A percentile compares a stretch with the other conserved stretches of the same genome.
phyloP scores from a whole-genome alignment of 371 early-diverging fungal species.

The Haplosporangium sp. region DNA sequence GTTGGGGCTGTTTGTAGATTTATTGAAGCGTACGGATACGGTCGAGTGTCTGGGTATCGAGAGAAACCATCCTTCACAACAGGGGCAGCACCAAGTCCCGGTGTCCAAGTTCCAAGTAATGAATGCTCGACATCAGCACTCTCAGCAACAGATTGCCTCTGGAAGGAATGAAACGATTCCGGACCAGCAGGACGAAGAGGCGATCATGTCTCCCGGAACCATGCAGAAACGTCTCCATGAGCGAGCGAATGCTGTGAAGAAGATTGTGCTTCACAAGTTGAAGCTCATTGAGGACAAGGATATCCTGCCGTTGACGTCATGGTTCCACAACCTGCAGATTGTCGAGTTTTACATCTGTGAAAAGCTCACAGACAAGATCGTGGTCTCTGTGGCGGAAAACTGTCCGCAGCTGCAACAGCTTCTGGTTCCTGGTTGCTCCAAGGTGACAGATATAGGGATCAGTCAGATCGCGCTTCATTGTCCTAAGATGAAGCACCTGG shows the following conservation, averaged over 20 bases:
- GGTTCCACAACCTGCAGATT: constrained; percentile 48
- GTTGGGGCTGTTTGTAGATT: constrained; percentile 27
- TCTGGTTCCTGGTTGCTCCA: constrained; percentile 67
- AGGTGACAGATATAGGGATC: constrained; percentile 64
- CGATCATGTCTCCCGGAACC: constrained; percentile 24
- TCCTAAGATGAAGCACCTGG: constrained; percentile 61
- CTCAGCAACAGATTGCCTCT: background rate
- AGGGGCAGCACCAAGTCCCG: background rate
- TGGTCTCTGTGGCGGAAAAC: constrained; percentile 54
- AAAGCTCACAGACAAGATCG: constrained; percentile 57
- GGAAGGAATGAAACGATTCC: background rate
- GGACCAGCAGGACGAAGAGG: constrained; percentile 9
- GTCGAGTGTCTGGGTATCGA: constrained; percentile 38
- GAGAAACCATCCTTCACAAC: constrained; percentile 10
- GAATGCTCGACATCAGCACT: background rate
- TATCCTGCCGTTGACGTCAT: constrained; percentile 38
- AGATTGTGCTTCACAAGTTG: constrained; percentile 54
- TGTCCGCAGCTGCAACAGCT: constrained; percentile 58
- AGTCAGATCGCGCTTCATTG: constrained; percentile 58
- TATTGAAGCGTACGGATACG: constrained; percentile 40
- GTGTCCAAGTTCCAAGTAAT: background rate
- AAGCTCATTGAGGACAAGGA: constrained; percentile 40
- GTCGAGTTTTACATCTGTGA: constrained; percentile 66
- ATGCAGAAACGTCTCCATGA: constrained; percentile 46
- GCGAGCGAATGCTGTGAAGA: constrained; percentile 36